Percentiles rank a stretch among this genome's conserved stretches.
Conservation (phyloP, 2,329 filamentous ascomycete species). For the Colletotrichum spaethianum region DNA sequence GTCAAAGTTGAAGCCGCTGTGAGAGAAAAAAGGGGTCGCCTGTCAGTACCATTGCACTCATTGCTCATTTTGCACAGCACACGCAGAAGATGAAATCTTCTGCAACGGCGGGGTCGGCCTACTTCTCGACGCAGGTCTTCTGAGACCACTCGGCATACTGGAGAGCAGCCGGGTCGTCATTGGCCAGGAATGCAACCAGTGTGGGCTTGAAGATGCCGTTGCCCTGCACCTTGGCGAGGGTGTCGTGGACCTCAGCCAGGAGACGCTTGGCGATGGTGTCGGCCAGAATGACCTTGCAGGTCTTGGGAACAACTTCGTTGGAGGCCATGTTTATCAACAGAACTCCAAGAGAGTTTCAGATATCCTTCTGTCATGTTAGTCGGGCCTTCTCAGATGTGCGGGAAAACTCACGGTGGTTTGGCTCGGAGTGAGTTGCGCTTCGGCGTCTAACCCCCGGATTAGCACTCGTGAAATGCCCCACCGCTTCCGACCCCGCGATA, state of each 20-base stretch:
- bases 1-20: conserved; percentile 90
- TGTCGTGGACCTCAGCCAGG: conserved; percentile 82
- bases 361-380: background rate
- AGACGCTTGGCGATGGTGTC: conserved; percentile 88
- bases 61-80: background rate
- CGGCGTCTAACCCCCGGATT: conserved; percentile 33
- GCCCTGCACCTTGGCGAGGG: conserved; percentile 78
- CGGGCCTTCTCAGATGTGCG: background rate
- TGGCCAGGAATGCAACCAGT: conserved; percentile 92
- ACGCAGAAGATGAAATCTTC: conserved; percentile 1
- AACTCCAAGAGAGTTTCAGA: background rate
- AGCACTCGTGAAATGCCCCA: conserved; percentile 38
- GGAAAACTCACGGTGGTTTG: conserved; percentile 17
- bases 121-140: conserved; percentile 97
- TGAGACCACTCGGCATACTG: conserved; percentile 98
- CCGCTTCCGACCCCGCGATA: conserved; percentile 38
- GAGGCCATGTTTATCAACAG: conserved; percentile 53
- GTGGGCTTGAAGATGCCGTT: conserved; percentile 72
- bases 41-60: conserved; percentile 39
- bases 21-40: conserved; percentile 14
- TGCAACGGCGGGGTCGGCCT: conserved; percentile 58
- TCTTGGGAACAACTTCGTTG: conserved; percentile 66
- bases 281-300: conserved; percentile 95
- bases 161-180: conserved; percentile 88
- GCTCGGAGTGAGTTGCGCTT: conserved; percentile 30